Evolutionary conservation across 345 rosid genomes (phyloP).

Genomic region (Cardamine chenopodiifolia): DNA sequence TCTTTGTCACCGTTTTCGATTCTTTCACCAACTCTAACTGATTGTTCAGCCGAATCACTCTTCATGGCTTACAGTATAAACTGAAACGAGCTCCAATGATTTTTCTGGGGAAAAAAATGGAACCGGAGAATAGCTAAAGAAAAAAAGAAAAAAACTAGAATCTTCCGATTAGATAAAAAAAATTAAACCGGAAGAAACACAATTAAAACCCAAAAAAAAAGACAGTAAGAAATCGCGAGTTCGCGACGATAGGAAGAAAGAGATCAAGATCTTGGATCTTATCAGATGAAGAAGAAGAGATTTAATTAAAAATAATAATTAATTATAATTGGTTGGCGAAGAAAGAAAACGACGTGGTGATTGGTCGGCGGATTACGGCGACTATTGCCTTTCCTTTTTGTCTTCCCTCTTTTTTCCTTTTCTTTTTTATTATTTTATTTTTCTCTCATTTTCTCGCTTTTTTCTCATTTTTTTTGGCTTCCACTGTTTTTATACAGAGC

Average conservation of each 20-base stretch:
- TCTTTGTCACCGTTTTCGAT: conserved; percentile 68
- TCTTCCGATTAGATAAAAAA: conserved; percentile 63
- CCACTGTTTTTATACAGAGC: neutral
- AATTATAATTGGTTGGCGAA: neutral
- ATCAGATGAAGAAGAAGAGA: neutral
- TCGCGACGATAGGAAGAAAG: conserved; percentile 12
- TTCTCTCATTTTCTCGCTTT: neutral
- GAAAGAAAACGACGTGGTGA: conserved; percentile 33
- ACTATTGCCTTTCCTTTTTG: conserved; percentile 18
- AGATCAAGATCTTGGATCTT: conserved; percentile 9
- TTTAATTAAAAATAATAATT: neutral
- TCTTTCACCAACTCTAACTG: conserved; percentile 47
- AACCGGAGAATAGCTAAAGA: neutral
- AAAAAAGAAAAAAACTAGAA: conserved; percentile 9
- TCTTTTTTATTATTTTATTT: neutral
- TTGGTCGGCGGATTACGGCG: conserved; percentile 45
- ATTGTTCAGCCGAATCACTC: conserved; percentile 45
- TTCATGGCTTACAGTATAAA: conserved; percentile 43
- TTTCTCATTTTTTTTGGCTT: neutral
- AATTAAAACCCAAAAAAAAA: neutral
- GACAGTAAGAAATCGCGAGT: neutral
- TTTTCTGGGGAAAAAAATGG: neutral
- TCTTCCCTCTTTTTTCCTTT: conserved; percentile 4
- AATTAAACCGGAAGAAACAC: conserved; percentile 54
- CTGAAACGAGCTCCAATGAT: neutral